Conservation (phyloP, 2,329 filamentous ascomycete genomes). For the Ophiocordyceps unilateralis region DNA sequence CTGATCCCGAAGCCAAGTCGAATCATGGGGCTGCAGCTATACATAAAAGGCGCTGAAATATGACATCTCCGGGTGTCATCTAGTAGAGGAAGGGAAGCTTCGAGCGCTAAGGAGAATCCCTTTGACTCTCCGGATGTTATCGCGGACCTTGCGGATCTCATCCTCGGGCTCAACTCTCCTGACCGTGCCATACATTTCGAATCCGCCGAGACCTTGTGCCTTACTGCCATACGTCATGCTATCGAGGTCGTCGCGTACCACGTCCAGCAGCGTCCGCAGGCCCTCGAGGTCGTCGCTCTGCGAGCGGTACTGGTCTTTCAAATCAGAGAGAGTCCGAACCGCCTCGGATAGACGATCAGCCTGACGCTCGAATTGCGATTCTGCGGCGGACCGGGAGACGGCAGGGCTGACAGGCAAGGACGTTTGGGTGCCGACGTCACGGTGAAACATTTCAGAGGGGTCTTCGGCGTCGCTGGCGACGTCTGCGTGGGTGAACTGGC, state of each 20-base stretch:
- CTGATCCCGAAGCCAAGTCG: constrained; percentile 6
- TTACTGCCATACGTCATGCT: constrained; percentile 30
- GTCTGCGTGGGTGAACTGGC: constrained; percentile 7
- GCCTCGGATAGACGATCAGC: constrained; percentile 24
- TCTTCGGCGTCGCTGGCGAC: constrained; percentile 35
- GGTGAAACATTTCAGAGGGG: constrained; percentile 65
- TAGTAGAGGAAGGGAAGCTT: constrained; percentile 43
- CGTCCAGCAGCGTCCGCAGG: constrained; percentile 33
- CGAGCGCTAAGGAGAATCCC: constrained; percentile 59
- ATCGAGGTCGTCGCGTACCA: constrained; percentile 50
- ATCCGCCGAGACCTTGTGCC: constrained; percentile 18
- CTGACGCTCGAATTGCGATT: constrained; percentile 20
- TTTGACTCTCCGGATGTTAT: constrained; percentile 64
- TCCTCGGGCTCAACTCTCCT: constrained; percentile 41
- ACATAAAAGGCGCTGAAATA: neutral
- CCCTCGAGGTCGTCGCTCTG: constrained; percentile 32
- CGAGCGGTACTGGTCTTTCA: constrained; percentile 24
- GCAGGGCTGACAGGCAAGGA: constrained; percentile 18
- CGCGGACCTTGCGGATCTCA: constrained; percentile 55
- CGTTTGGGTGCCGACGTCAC: constrained; percentile 67
- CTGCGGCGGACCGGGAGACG: neutral
- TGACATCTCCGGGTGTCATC: constrained; percentile 7
- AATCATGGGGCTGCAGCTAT: neutral
- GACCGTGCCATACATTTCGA: constrained; percentile 25
- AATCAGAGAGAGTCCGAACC: constrained; percentile 20